Evolutionary conservation across 495 filamentous ascomycete species (phyloP), one percentile per base, ranked within the genome.

Genomic region (Xylaria sp.): DNA sequence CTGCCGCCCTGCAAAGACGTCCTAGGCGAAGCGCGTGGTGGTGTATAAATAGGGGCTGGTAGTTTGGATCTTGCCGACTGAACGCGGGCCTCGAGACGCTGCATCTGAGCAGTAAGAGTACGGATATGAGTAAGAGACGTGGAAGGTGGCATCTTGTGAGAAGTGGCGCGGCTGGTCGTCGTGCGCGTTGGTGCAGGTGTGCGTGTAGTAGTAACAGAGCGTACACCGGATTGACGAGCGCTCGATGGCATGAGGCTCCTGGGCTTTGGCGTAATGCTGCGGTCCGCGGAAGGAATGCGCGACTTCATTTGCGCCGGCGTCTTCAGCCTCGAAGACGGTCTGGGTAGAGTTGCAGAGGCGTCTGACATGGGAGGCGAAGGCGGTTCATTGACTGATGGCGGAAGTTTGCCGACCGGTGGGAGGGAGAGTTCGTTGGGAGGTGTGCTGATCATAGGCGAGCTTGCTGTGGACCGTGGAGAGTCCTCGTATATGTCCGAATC

Each of bases 61-160:
- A 99, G 88, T 79, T 97, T 97, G 41, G 94, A 97, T 71, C 93
- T 90, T 31, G 93, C 96, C n/a, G 92, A 93, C 61, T 98, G 94
- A 8, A 99, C 94, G 40, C 95, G 87, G 69, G 95, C 92, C 79
- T 98, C 97, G 50, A 99, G 89, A 72, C 91, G 90, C 79, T 97
- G 93, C 97, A 99, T 98, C 81, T 98, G 96, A 29, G 93, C 94
- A 68, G 95, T 96, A 66, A 99, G 88, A 3, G 90, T 91, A 33
- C 96, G 93, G 76, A 98, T 95, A 76, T 99, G 96, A 68, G 92
- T 92, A 40, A 99, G 87, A 5, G 97, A 98, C 44, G 90, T 92
- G 21, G 97, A 97, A 44, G 91, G 86, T 37, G 94, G 91, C 31
- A 97, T 69, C 66, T 75, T 83, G 69, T 85, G 77, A 50, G 84